A percentile compares a stretch with the other conserved stretches of the same genome.
phyloP scores from a whole-genome alignment of 371 early-diverging fungal species.

The Mucor racemosus region DNA sequence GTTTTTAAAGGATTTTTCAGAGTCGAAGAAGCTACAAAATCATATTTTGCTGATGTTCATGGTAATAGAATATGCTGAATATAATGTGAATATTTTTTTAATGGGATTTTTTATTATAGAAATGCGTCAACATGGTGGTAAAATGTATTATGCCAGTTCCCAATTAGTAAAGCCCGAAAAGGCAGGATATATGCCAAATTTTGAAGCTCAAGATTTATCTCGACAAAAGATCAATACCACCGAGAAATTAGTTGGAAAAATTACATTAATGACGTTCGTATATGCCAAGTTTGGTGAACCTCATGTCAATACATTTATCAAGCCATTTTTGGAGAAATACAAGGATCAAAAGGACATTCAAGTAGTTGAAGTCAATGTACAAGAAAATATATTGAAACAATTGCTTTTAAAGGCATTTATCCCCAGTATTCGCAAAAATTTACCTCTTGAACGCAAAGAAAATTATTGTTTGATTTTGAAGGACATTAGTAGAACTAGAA shows the following conservation, averaged over 20 bases:
- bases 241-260: constrained; percentile 56
- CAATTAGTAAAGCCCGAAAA: constrained; percentile 57
- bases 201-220: constrained; percentile 60
- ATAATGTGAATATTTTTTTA: too few species aligned
- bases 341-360: constrained; percentile 34
- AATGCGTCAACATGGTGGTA: constrained; percentile 66
- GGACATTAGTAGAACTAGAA: constrained; percentile 61
- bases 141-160: constrained; percentile 68
- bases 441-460: constrained; percentile 61
- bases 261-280: constrained; percentile 69
- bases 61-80: constrained; percentile 38
- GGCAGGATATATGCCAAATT: constrained; percentile 75
- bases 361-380: constrained; percentile 57
- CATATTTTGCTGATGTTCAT: constrained; percentile 71
- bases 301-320: constrained; percentile 62
- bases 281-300: constrained; percentile 78
- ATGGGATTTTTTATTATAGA: constrained; percentile 33
- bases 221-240: constrained; percentile 62
- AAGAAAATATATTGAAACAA: constrained; percentile 69
- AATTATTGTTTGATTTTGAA: constrained; percentile 68
- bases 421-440: constrained; percentile 64
- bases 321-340: constrained; percentile 59
- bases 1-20: constrained; percentile 23
- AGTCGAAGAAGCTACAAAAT: constrained; percentile 64
- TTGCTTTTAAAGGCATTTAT: constrained; percentile 63